Conservation (phyloP, 768 basidiomycete species). For the Hydnum rufescens region DNA sequence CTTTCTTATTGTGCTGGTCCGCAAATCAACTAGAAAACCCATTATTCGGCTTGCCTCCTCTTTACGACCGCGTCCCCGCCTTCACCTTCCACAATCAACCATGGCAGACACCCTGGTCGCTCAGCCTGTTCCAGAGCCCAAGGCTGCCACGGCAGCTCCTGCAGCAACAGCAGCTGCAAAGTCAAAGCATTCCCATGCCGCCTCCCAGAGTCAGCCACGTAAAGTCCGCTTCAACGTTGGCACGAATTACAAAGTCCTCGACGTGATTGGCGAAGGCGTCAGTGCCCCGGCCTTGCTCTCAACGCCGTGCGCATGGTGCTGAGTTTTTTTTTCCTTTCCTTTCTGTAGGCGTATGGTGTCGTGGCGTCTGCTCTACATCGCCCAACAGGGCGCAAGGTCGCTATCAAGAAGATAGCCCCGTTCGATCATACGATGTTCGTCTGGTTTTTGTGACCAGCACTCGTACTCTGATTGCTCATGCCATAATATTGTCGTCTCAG, state of each 20-base stretch:
- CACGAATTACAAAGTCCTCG: constrained; percentile 42
- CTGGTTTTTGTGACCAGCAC: background rate
- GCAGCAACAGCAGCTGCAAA: constrained; percentile 5
- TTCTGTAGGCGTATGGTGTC: constrained; percentile 46
- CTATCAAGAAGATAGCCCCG: constrained; percentile 89
- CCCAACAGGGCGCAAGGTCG: constrained; percentile 66
- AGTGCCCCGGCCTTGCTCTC: background rate
- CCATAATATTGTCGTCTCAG: constrained; percentile 44
- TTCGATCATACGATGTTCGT: constrained; percentile 78
- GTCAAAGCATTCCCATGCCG: constrained; percentile 8
- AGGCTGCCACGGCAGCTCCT: background rate
- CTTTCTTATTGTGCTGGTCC: background rate
- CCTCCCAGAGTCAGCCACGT: constrained; percentile 9
- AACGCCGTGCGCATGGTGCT: background rate
- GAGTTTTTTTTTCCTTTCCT: too few species aligned
- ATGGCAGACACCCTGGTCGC: background rate
- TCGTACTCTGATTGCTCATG: background rate
- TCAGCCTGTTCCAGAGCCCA: background rate
- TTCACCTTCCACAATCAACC: background rate
- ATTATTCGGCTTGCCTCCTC: background rate
- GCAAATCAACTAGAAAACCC: background rate
- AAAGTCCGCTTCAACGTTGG: constrained; percentile 13
- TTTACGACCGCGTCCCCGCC: background rate
- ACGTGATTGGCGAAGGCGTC: constrained; percentile 80
- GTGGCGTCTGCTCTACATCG: constrained; percentile 71